Percentiles rank a stretch among this genome's conserved stretches.
Evolutionary conservation across 2,329 filamentous ascomycete species (phyloP).

Genomic region (Venturia pyrina): DNA sequence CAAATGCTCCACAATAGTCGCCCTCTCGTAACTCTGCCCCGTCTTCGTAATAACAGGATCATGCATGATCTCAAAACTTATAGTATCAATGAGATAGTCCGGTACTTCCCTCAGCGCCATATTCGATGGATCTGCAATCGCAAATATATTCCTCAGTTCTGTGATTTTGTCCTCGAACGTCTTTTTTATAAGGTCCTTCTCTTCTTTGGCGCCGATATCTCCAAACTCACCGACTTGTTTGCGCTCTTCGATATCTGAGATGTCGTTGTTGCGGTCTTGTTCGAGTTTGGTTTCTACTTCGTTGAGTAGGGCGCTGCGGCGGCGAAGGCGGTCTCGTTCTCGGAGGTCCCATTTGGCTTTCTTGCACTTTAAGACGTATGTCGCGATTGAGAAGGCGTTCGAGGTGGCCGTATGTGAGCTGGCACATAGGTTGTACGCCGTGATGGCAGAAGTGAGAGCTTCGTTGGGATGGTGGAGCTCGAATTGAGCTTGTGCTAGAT

Average conservation of each 20-base stretch:
- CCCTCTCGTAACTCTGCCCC: slow-evolving; percentile 82
- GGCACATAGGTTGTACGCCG: slow-evolving; percentile 63
- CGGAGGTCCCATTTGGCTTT: slow-evolving; percentile 74
- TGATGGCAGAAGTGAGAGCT: slow-evolving; percentile 59
- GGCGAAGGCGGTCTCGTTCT: slow-evolving; percentile 52
- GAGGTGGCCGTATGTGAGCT: slow-evolving; percentile 46
- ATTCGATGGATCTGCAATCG: slow-evolving; percentile 35
- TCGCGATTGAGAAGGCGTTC: slow-evolving; percentile 60
- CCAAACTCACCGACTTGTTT: slow-evolving; percentile 29
- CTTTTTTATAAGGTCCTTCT: slow-evolving; percentile 35
- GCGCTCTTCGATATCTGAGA: slow-evolving; percentile 29
- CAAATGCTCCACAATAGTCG: slow-evolving; percentile 77
- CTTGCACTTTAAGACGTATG: slow-evolving; percentile 68
- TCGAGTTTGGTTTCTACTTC: slow-evolving; percentile 43
- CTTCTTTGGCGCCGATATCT: slow-evolving; percentile 35
- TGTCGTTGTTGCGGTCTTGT: slow-evolving; percentile 23
- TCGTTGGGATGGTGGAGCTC: slow-evolving; percentile 60
- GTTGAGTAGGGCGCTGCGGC: slow-evolving; percentile 47
- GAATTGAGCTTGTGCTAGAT: slow-evolving; percentile 67
- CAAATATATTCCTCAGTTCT: slow-evolving; percentile 37
- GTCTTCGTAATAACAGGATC: slow-evolving; percentile 66
- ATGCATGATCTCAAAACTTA: slow-evolving; percentile 63
- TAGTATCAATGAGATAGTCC: slow-evolving; percentile 68
- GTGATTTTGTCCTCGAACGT: slow-evolving; percentile 32
- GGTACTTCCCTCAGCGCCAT: slow-evolving; percentile 48